These are phyloP conservation scores for Calonectria pauciramosa DNA, from an alignment of 2,329 filamentous ascomycete genomes.

Conservation along the genomic window DNA sequence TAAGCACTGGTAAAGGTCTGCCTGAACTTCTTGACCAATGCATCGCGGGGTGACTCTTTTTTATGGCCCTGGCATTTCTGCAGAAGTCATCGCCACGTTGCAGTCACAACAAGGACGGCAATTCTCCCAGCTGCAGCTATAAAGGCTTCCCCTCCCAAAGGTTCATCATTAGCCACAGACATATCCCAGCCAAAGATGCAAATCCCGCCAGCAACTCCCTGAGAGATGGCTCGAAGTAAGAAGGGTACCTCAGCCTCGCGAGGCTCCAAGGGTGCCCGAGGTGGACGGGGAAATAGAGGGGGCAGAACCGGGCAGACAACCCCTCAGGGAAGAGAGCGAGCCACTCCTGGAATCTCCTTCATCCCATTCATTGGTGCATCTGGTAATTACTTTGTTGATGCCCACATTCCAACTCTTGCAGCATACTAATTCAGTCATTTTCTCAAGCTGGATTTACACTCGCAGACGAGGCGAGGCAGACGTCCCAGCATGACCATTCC, in stretches of 20 bases:
- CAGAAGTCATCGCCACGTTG: not conserved
- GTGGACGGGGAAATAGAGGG: conserved; percentile 35
- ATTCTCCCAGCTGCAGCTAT: not conserved
- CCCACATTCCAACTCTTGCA: not conserved
- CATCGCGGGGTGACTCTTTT: conserved; percentile 30
- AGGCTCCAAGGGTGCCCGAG: conserved; percentile 36
- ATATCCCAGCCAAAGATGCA: conserved; percentile 28
- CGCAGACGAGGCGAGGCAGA: conserved; percentile 65
- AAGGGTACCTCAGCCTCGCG: conserved; percentile 37
- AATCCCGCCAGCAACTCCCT: not conserved
- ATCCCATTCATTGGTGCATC: conserved; percentile 22
- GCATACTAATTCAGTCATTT: conserved; percentile 22
- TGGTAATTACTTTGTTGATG: conserved; percentile 28
- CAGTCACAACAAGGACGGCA: not conserved
- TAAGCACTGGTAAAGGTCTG: not conserved
- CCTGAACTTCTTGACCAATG: conserved; percentile 1
- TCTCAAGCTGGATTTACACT: conserved; percentile 46
- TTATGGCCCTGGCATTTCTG: not conserved
- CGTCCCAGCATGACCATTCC: conserved; percentile 59
- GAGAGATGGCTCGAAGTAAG: conserved; percentile 44
- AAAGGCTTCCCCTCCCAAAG: not conserved
- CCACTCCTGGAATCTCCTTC: conserved; percentile 16
- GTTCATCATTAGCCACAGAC: not conserved
- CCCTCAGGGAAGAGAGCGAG: conserved; percentile 29
- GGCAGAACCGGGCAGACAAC: conserved; percentile 31